Base-by-base conservation (phyloP, 192 early-diverging fungal species). In the Entomortierella chlamydospora region DNA sequence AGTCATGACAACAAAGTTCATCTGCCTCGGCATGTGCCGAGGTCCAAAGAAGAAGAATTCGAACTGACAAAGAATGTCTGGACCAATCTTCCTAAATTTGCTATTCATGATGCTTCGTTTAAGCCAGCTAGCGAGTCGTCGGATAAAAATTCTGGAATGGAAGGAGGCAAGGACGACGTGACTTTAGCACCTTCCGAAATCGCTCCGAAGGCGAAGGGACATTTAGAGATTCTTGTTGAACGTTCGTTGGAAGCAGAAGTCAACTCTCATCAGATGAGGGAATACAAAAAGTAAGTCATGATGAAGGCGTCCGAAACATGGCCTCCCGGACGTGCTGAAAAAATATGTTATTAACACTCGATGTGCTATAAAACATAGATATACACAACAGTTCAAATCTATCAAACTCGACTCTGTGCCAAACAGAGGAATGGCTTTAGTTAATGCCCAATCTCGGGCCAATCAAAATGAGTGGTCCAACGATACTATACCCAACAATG, bases 381-480 rank as follows among this genome's bases (percentile, higher is more conserved):
- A 79, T 61, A 66, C 76, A 13, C 67, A 70, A n/a, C 76, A 79
- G 33, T 79, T 79, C 76, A 79, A 70, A 37, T 70, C 76, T 1
- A 70, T 79, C 39, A 70, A 43, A 57, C 70, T 79, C 59, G 76
- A 79, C 25, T 79, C 76, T 28, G 76, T 70, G 7, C 61, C 76
- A 29, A 61, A 47, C 11, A 79, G 65, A 49, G 68, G 68, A 31
- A 54, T 61, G 7, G 49, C 62, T 0, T 45, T 59, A 3, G n/a
- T 57, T 39, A 62, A 68, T 25, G 64, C 72, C 7, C 37, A 65
- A 13, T 22, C 65, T 0, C 26, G 25, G 13, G 52, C 28, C 20
- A 12, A 57, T 18, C 26, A 34, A 31, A 20, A 34, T 2, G 55
- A 26, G 22, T 54, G 11, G 25, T 54, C 52, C 25, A 54, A 33